phyloP scores from a whole-genome alignment of 768 basidiomycete species.

The Daedalea quercina region DNA sequence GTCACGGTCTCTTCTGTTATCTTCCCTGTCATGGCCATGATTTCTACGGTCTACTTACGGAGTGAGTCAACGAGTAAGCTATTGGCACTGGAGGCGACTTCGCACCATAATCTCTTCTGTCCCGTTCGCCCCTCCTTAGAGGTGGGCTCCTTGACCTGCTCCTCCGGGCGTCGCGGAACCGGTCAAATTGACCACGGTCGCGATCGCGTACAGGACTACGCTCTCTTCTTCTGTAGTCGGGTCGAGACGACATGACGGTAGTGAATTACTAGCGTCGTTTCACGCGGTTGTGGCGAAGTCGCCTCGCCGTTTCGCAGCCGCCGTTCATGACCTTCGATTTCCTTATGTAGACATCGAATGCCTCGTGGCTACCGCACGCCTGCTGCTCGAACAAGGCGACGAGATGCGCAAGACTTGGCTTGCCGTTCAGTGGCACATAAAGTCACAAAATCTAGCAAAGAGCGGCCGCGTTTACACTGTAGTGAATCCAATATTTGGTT shows the following conservation, averaged over 20 bases:
- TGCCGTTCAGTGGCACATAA: too few species aligned
- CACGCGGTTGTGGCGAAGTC: too few species aligned
- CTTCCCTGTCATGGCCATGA: conserved; percentile 15
- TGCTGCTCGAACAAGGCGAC: too few species aligned
- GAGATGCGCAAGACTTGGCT: too few species aligned
- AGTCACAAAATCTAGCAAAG: too few species aligned
- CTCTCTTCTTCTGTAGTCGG: conserved; percentile 24
- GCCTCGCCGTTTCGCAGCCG: too few species aligned
- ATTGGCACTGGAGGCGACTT: too few species aligned
- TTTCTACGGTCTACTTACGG: conserved; percentile 18
- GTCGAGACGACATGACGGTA: conserved; percentile 28
- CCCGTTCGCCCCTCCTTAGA: conserved; percentile 16
- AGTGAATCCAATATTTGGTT: too few species aligned
- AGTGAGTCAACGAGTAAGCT: not conserved
- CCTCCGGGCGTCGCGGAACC: conserved; percentile 15
- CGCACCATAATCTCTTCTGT: conserved; percentile 16
- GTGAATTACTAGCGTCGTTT: not conserved
- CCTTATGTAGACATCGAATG: too few species aligned
- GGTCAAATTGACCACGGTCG: conserved; percentile 12
- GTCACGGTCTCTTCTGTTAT: conserved; percentile 23
- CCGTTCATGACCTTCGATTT: too few species aligned
- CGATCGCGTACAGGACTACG: conserved; percentile 6
- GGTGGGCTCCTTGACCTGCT: conserved; percentile 22
- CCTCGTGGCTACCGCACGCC: too few species aligned
- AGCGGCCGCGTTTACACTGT: too few species aligned